Conservation (phyloP, 2,329 filamentous ascomycete genomes). For the Fonsecaea multimorphosa region DNA sequence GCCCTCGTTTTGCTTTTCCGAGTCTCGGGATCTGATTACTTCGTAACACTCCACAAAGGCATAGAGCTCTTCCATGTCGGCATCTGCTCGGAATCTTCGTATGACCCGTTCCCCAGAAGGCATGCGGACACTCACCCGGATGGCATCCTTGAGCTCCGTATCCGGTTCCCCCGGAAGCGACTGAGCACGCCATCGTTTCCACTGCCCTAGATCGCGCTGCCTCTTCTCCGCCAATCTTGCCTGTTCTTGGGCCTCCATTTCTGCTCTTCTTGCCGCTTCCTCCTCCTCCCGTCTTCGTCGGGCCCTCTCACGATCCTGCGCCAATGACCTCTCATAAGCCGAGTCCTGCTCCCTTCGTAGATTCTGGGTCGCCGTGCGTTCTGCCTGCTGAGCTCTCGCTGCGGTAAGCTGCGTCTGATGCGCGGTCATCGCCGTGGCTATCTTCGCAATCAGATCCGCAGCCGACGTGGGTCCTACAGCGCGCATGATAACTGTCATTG, state of each 20-base stretch:
- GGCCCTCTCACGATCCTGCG: slow-evolving; percentile 83
- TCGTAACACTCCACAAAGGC: slow-evolving; percentile 95
- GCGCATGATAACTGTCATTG: slow-evolving; percentile 85
- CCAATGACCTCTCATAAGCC: slow-evolving; percentile 90
- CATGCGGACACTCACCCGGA: slow-evolving; percentile 71
- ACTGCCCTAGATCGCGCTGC: slow-evolving; percentile 66
- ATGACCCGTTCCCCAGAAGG: slow-evolving; percentile 75
- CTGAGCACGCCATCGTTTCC: slow-evolving; percentile 79
- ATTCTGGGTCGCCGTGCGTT: slow-evolving; percentile 79
- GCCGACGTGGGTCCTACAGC: slow-evolving; percentile 74
- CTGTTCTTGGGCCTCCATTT: slow-evolving; percentile 61
- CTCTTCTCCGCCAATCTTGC: slow-evolving; percentile 61
- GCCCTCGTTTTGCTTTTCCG: slow-evolving; percentile 40
- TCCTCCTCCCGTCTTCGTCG: slow-evolving; percentile 78
- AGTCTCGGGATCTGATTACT: slow-evolving; percentile 55
- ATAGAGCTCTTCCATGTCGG: slow-evolving; percentile 85
- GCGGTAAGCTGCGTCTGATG: slow-evolving; percentile 77
- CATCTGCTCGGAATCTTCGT: slow-evolving; percentile 72
- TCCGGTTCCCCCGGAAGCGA: slow-evolving; percentile 72
- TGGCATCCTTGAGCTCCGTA: slow-evolving; percentile 67
- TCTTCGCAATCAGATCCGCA: slow-evolving; percentile 73
- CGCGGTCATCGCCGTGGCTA: slow-evolving; percentile 74
- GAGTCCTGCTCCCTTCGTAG: slow-evolving; percentile 88
- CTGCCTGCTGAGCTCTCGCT: slow-evolving; percentile 75
- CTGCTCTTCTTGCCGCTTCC: slow-evolving; percentile 64